phyloP scores from a whole-genome alignment of 371 early-diverging fungal species.

The Haplosporangium sp. region DNA sequence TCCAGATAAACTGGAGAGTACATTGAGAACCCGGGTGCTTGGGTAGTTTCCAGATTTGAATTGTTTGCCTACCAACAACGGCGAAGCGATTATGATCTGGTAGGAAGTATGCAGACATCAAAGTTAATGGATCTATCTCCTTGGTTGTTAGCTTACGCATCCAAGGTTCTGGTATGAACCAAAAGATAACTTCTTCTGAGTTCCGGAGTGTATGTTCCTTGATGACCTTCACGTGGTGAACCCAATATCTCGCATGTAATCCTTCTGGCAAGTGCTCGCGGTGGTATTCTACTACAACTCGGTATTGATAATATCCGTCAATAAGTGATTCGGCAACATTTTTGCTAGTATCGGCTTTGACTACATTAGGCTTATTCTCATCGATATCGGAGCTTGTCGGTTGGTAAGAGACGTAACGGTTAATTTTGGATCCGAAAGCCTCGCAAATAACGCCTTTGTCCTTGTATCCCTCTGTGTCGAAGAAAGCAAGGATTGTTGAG shows the following conservation, averaged over 20 bases:
- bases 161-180: slow-evolving; percentile 54
- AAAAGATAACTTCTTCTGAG: slow-evolving; percentile 24
- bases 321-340: not conserved
- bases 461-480: slow-evolving; percentile 14
- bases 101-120: slow-evolving; percentile 31
- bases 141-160: slow-evolving; percentile 32
- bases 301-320: slow-evolving; percentile 16
- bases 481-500: slow-evolving; percentile 18
- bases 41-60: slow-evolving; percentile 49
- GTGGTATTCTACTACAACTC: slow-evolving; percentile 16
- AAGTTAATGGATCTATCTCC: slow-evolving; percentile 11
- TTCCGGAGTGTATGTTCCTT: slow-evolving; percentile 11
- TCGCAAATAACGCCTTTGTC: slow-evolving; percentile 27
- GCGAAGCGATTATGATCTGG: slow-evolving; percentile 32
- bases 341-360: slow-evolving; percentile 3
- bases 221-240: slow-evolving; percentile 33
- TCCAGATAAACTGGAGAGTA: slow-evolving; percentile 42
- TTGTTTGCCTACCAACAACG: slow-evolving; percentile 35
- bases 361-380: not conserved
- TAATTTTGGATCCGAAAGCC: slow-evolving; percentile 22
- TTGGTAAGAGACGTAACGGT: slow-evolving; percentile 25
- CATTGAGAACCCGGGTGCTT: slow-evolving; percentile 19
- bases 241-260: slow-evolving; percentile 36
- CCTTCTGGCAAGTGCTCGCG: slow-evolving; percentile 37
- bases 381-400: slow-evolving; percentile 14